phyloP scores from a whole-genome alignment of 148 eudicot species.

The Fagopyrum homotropicum region DNA sequence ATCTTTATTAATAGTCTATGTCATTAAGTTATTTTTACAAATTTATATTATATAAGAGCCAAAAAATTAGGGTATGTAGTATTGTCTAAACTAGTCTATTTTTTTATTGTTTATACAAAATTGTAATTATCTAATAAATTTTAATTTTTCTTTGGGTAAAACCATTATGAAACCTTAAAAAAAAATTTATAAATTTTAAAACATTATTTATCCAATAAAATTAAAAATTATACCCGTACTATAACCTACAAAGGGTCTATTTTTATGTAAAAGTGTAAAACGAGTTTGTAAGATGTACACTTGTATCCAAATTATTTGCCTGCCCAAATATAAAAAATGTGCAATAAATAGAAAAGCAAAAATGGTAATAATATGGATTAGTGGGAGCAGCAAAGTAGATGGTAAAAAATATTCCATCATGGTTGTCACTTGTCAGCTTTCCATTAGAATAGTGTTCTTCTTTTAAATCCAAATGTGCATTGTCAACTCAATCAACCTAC shows the following conservation, averaged over 20 bases:
- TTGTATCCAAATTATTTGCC: neutral
- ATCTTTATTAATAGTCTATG: too few species aligned
- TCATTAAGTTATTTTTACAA: too few species aligned
- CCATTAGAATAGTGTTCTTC: constrained; percentile 4
- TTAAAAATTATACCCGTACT: too few species aligned
- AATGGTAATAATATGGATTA: neutral
- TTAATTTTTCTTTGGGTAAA: too few species aligned
- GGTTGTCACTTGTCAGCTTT: constrained; percentile 7
- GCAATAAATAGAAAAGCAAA: neutral
- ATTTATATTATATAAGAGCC: too few species aligned
- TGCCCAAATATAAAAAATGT: neutral
- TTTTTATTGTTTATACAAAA: too few species aligned
- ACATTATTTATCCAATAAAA: too few species aligned
- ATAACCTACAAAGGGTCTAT: neutral
- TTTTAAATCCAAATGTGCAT: neutral
- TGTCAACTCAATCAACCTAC: constrained; percentile 2
- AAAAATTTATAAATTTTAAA: too few species aligned
- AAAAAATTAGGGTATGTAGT: too few species aligned
- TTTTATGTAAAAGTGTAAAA: neutral
- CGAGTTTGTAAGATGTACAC: neutral
- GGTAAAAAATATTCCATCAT: constrained; percentile 12
- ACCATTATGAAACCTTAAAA: too few species aligned
- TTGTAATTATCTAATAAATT: too few species aligned
- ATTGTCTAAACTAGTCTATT: too few species aligned
- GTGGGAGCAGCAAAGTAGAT: constrained; percentile 8